Conservation (phyloP, 2,329 filamentous ascomycete genomes). For the Colletotrichum acutatum region DNA sequence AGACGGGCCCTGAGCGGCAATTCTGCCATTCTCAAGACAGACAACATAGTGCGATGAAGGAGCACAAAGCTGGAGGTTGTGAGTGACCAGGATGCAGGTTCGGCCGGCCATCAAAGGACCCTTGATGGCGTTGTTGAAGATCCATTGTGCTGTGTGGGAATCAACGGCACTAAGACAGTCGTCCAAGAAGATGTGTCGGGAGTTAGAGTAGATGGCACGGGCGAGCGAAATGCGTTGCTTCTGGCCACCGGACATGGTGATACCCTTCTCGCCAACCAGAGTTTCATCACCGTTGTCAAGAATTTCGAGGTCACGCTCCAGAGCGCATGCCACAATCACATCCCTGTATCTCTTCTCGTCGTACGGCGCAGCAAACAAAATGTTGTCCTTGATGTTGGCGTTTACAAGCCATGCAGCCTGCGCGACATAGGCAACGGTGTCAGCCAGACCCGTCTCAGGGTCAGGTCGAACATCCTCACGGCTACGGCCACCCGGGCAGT, state of each 20-base stretch:
- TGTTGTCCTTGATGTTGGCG: conserved; percentile 94
- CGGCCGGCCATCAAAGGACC: conserved; percentile 89
- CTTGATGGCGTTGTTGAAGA: conserved; percentile 91
- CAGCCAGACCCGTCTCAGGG: conserved; percentile 85
- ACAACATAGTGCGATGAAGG: conserved; percentile 85
- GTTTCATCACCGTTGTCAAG: conserved; percentile 94
- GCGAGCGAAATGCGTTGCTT: conserved; percentile 97
- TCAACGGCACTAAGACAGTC: conserved; percentile 97
- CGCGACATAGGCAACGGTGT: conserved; percentile 95
- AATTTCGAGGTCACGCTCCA: conserved; percentile 92
- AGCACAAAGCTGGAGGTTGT: conserved; percentile 90
- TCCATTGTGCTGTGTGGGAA: conserved; percentile 97
- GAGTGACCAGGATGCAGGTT: conserved; percentile 95
- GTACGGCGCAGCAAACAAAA: conserved; percentile 85
- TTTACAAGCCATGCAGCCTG: conserved; percentile 98
- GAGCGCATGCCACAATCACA: conserved; percentile 89
- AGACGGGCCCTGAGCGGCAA: conserved; percentile 80
- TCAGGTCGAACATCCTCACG: conserved; percentile 87
- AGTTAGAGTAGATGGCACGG: conserved; percentile 96
- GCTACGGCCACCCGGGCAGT: conserved; percentile 85
- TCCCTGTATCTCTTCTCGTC: conserved; percentile 86
- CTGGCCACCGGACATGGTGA: conserved; percentile 94
- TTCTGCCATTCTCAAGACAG: conserved; percentile 86
- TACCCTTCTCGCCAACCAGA: conserved; percentile 95
- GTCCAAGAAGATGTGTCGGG: conserved; percentile 89